Evolutionary conservation across 768 basidiomycete species (phyloP), one percentile per base, ranked within the genome.

Genomic region (Leccinum rimulosum): DNA sequence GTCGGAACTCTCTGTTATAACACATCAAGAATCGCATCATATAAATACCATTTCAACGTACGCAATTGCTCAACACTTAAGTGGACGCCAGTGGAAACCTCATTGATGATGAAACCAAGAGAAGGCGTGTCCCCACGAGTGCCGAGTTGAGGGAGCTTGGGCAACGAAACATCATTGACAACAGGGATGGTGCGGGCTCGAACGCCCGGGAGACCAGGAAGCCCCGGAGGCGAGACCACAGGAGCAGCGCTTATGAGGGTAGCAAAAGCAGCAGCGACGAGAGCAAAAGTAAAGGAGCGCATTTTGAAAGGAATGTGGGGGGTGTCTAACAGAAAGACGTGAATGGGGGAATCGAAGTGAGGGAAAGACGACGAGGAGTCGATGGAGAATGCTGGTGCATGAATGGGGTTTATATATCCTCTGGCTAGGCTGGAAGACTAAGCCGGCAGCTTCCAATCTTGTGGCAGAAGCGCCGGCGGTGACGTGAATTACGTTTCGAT

Each of bases 271-370:
- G 68, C 65, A 58, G 64, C 56, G 53, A 71, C 51, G 62, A 72
- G 53, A 64, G 63, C 50, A 57, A 63, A 55, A 54, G 69, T 38
- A 52, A 75, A 74, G 56, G 73, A 76, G 68, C 64, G 70, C 77
- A 78, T 78, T 59, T 69, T 61, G 58, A 69, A 76, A 71, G 35
- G 74, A 76, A 57, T 58, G 74, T 72, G 64, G 60, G 61, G 40
- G 65, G 62, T 58, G 62, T 65, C 63, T 58, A 54, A 43, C 52
- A 48, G 58, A 64, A 70, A 38, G 19, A 51, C 47, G 25, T 53
- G 40, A 3, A 30, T 22, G 28, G 19, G 22, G 52, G 7, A 33
- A 8, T 33, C 3, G 9, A 63, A 54, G 38, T 19, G 49, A 55
- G 8, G 54, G 62, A 66, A 53, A 60, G 58, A 60, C 30, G 59